Percentiles rank a stretch among this genome's conserved stretches.
These are phyloP conservation scores for Fallopia convolvulus DNA, from an alignment of 148 eudicot genomes.

Conservation along the genomic window DNA sequence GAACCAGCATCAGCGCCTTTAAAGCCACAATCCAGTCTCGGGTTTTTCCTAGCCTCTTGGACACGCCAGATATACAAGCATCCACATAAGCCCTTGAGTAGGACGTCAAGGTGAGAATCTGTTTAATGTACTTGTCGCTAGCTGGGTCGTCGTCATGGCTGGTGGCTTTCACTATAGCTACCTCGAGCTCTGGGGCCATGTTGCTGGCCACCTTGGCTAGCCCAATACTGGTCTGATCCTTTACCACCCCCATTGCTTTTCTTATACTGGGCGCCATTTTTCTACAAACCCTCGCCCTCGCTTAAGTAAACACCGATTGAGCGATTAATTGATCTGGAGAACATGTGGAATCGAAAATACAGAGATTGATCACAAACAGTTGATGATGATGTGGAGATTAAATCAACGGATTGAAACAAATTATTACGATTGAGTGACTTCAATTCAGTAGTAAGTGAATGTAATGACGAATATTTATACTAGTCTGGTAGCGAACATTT, in stretches of 20 bases:
- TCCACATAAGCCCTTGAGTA: slow-evolving; percentile 60
- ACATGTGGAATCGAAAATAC: too few species aligned
- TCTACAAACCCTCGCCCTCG: too few species aligned
- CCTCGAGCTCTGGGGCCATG: slow-evolving; percentile 86
- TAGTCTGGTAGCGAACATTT: too few species aligned
- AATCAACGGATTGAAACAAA: too few species aligned
- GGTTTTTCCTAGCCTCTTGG: slow-evolving; percentile 68
- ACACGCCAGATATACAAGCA: slow-evolving; percentile 52
- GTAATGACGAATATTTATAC: too few species aligned
- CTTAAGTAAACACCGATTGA: too few species aligned
- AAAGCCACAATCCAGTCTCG: slow-evolving; percentile 89
- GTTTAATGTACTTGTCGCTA: slow-evolving; percentile 60
- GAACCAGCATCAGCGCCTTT: slow-evolving; percentile 60
- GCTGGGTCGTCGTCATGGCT: slow-evolving; percentile 88
- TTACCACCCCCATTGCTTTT: slow-evolving; percentile 84
- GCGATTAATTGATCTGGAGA: too few species aligned
- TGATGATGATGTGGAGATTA: too few species aligned
- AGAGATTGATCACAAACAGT: too few species aligned
- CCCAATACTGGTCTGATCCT: slow-evolving; percentile 93
- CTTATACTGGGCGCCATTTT: too few species aligned
- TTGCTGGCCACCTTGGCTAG: slow-evolving; percentile 77
- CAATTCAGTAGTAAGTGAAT: too few species aligned
- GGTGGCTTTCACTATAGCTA: slow-evolving; percentile 80
- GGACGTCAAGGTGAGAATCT: slow-evolving; percentile 57
- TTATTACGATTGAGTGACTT: too few species aligned